Evolutionary conservation across 2,329 filamentous ascomycete genomes (phyloP).

Genomic region (Diaporthe humulicola): DNA sequence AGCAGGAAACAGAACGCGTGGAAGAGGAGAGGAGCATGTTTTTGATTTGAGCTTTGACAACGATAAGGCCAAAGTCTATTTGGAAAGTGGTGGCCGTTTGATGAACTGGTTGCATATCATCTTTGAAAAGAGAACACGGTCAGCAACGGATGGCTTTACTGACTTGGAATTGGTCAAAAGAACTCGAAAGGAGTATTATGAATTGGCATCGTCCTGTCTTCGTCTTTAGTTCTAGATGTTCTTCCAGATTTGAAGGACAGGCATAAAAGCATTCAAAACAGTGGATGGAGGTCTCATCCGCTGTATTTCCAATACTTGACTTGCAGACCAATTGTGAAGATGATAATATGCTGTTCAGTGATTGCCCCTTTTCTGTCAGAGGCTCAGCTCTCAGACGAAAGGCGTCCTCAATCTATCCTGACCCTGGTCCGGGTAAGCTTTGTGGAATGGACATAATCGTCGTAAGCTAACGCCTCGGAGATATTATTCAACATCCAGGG

Average conservation of each 20-base stretch:
- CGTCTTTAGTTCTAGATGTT: not conserved
- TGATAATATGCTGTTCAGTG: too few species aligned
- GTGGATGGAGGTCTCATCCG: not conserved
- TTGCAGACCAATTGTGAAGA: too few species aligned
- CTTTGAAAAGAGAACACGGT: not conserved
- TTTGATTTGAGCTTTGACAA: not conserved
- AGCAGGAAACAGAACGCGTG: not conserved
- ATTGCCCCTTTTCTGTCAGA: not conserved
- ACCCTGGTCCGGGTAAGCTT: slow-evolving; percentile 2
- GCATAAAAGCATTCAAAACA: not conserved
- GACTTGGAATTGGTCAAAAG: not conserved
- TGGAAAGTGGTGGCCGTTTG: not conserved
- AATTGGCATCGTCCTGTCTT: not conserved
- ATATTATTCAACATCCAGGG: not conserved
- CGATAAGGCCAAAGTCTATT: not conserved
- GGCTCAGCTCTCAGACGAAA: not conserved
- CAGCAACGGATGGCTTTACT: not conserved
- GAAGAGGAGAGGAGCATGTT: not conserved
- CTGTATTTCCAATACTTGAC: not conserved
- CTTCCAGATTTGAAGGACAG: not conserved
- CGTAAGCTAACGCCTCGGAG: not conserved
- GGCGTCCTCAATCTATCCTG: not conserved
- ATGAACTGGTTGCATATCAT: not conserved
- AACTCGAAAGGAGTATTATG: not conserved
- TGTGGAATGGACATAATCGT: not conserved